Evolutionary conservation across 1,139 yeast genomes (phyloP), one percentile per base, ranked within the genome.

Genomic region (Geotrichum restrictum): DNA sequence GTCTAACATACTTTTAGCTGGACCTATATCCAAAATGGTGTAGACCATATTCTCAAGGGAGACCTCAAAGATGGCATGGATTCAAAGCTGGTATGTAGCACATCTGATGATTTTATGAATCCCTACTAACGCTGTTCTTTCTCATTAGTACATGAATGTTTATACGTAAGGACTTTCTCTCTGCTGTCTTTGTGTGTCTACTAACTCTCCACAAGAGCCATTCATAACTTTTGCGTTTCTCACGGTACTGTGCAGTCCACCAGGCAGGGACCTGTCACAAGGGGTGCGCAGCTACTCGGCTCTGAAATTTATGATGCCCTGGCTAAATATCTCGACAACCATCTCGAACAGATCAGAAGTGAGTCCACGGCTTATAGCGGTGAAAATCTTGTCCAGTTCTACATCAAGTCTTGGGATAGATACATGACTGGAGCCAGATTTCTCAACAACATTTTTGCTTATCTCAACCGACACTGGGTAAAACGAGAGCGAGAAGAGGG

Each of bases 381-480:
- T 57, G 96, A 88, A 66, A 73, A 83, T 3, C 85, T 91, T 63
- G 74, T 94, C 60, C 85, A 83, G 60, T 91, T 88, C 65, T 94
- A 94, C 66, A 95, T 88, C 46, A 76, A 82, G 62, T 81, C 85
- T 59, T 94, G 98, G 97, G 82, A 55, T 57, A 78, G 98, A 57
- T 94, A 80, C 67, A 83, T 95, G 36, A 81, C 88, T 54, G 98
- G 98, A 38, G 95, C 98, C 0, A 86, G 91, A 18, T 87, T 88
- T 68, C 73, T 94, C 69, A 89, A 89, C 69, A 95, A 94, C 68
- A 94, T 94, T 29, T 88, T 93, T 66, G 96, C 91, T 67, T 94
- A 94, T 69, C 83, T 94, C 80, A 94, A 94, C 69, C 80, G 98
- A 59, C 93, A 93, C 70, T 94, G 98, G 98, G 97, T 94, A 48